phyloP scores from a whole-genome alignment of 441 rosid genomes.

The Melastoma candidum region DNA sequence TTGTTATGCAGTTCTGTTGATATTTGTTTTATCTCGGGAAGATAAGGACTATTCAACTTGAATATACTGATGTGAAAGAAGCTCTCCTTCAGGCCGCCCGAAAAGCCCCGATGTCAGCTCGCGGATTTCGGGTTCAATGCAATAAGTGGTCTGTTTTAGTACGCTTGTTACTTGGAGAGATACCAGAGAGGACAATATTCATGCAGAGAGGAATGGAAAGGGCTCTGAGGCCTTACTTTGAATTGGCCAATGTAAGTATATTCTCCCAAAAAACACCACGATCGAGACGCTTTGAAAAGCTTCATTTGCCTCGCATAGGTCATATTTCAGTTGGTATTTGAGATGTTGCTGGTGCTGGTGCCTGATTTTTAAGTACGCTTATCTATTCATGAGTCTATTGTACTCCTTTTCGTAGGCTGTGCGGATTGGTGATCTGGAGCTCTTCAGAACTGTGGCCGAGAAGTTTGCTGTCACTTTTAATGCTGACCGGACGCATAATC shows the following conservation, averaged over 20 bases:
- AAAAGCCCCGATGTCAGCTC: constrained; percentile 50
- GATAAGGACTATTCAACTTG: constrained; percentile 57
- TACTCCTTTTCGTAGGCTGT: constrained; percentile 36
- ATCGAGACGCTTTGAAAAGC: not conserved
- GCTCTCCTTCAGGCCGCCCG: constrained; percentile 54
- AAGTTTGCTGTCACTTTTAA: constrained; percentile 43
- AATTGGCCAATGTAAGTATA: constrained; percentile 49
- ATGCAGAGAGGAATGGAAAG: constrained; percentile 58
- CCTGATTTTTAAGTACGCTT: not conserved
- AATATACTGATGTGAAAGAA: constrained; percentile 63
- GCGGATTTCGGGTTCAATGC: constrained; percentile 43
- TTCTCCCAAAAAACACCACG: not conserved
- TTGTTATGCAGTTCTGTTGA: constrained; percentile 45
- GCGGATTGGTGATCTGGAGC: constrained; percentile 53
- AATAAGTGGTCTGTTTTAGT: constrained; percentile 57
- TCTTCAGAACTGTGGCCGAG: constrained; percentile 43
- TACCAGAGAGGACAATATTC: constrained; percentile 46
- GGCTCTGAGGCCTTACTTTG: constrained; percentile 52
- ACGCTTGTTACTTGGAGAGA: constrained; percentile 47
- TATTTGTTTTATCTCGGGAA: constrained; percentile 61
- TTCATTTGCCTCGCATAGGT: not conserved
- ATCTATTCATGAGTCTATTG: not conserved
- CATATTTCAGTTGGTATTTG: constrained; percentile 1
- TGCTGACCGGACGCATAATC: constrained; percentile 45
- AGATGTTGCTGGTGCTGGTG: not conserved